Base-by-base conservation (phyloP, 495 filamentous ascomycete genomes). In the Tuber aestivum region DNA sequence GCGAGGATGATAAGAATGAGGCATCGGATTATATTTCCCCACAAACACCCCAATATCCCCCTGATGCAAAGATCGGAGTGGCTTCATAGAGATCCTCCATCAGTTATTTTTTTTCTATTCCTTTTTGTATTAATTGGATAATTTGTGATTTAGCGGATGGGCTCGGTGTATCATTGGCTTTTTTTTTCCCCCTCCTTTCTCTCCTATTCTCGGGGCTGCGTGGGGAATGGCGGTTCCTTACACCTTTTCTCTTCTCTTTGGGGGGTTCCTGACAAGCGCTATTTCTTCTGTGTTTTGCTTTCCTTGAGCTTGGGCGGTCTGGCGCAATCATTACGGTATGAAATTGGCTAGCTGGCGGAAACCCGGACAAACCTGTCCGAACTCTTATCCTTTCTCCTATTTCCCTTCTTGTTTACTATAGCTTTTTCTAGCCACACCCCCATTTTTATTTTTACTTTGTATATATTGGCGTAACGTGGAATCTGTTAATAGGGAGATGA, bases 31-130 rank as follows among this genome's bases (percentile, higher is more conserved):
- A 72, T 40, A 81, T 81, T 75, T 81, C 75, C 61, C 37, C 75
- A 2, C 72, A 74, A 71, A 56, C 78, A 38, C 79, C 70, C 72
- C 79, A 79, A 38, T 79, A 79, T 48, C 78, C 78, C 65, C 78
- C 77, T 27, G 78, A 79, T 40, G 78, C 73, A 69, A 79, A 79
- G 45, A 79, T 79, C 73, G 78, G 78, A 18, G 45, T 79, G n/a
- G 78, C 78, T 70, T 79, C 78, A 68, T 79, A 79, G 48, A 75
- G 21, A 23, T 23, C 45, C n/a, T 73, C 41, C 18, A 21, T 38
- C 10, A 32, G 35, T 69, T 69, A 42, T 27, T 70, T 14, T 70
- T 14, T 61, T 75, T 76, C 35, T 71, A n/a, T 72, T 76, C 35
- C 72, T 38, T 69, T 38, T 32, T 78, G 41, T 70, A 35, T 71